Percentiles rank a stretch among this genome's conserved stretches.
These are phyloP conservation scores for Vaccinium vitisidaea DNA, from an alignment of 148 eudicot species.

Conservation along the genomic window DNA sequence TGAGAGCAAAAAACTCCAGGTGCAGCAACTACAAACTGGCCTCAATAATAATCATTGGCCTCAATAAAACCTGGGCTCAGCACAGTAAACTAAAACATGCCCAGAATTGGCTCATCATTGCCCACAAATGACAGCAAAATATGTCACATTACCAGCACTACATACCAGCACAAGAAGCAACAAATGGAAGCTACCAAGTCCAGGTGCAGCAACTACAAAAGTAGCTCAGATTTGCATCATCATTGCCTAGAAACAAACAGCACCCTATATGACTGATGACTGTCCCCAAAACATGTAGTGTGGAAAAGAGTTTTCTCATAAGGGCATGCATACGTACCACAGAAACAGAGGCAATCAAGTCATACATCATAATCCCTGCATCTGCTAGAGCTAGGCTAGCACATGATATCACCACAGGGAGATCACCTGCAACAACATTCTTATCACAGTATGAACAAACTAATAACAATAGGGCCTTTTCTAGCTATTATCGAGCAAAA, in stretches of 20 bases:
- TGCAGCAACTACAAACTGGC: too few species aligned
- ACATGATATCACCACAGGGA: conserved; percentile 90
- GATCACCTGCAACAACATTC: conserved; percentile 65
- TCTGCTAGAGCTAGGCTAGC: conserved; percentile 97
- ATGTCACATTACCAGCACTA: too few species aligned
- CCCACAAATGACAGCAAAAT: too few species aligned
- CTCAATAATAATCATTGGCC: too few species aligned
- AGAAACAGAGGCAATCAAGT: conserved; percentile 86
- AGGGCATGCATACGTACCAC: conserved; percentile 54
- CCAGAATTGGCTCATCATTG: too few species aligned
- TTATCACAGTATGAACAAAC: conserved; percentile 9
- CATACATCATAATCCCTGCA: conserved; percentile 97
- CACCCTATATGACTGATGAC: background rate
- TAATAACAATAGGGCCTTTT: background rate
- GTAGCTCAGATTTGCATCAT: too few species aligned
- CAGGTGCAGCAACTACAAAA: too few species aligned
- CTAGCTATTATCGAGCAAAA: background rate
- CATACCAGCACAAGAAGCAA: too few species aligned
- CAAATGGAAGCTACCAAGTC: too few species aligned
- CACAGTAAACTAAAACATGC: too few species aligned
- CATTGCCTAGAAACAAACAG: background rate
- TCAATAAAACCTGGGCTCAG: too few species aligned
- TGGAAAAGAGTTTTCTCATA: background rate
- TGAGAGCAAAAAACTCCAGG: too few species aligned
- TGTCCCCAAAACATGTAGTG: background rate